A percentile compares a stretch with the other conserved stretches of the same genome.
Conservation (phyloP, 192 early-diverging fungal species). For the Phlyctochytrium bullatum region DNA sequence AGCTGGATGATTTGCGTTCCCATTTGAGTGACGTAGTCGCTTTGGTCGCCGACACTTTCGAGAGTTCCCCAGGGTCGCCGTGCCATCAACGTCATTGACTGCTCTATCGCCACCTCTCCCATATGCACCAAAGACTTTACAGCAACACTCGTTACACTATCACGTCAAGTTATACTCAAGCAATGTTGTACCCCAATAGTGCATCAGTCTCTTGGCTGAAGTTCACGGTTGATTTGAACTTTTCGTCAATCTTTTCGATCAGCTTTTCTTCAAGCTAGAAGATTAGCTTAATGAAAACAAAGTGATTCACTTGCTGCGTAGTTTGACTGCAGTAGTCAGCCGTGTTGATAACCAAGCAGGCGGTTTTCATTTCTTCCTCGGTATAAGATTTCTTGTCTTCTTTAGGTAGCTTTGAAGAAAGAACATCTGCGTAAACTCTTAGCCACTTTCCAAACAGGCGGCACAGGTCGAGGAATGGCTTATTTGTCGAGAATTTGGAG, state of each 20-base stretch:
- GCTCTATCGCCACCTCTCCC: constrained; percentile 66
- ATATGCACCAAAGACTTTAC: constrained; percentile 68
- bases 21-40: constrained; percentile 73
- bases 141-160: constrained; percentile 53
- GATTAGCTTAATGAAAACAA: constrained; percentile 7
- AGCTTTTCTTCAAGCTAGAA: constrained; percentile 85
- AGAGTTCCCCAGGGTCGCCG: constrained; percentile 77
- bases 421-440: constrained; percentile 71
- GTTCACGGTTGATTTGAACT: constrained; percentile 66
- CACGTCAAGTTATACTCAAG: not conserved
- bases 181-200: constrained; percentile 64
- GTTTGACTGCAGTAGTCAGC: constrained; percentile 91
- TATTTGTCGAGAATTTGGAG: constrained; percentile 77
- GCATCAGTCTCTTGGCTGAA: constrained; percentile 74
- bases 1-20: constrained; percentile 55
- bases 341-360: constrained; percentile 85
- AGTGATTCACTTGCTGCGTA: constrained; percentile 60
- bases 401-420: constrained; percentile 70
- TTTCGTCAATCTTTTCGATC: constrained; percentile 73
- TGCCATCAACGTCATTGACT: constrained; percentile 69
- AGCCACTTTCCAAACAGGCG: constrained; percentile 80
- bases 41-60: constrained; percentile 92
- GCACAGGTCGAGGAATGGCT: constrained; percentile 83
- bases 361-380: constrained; percentile 66
- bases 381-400: constrained; percentile 63